Evolutionary conservation across 345 rosid genomes (phyloP).

Genomic region (Syzygium aqueum): DNA sequence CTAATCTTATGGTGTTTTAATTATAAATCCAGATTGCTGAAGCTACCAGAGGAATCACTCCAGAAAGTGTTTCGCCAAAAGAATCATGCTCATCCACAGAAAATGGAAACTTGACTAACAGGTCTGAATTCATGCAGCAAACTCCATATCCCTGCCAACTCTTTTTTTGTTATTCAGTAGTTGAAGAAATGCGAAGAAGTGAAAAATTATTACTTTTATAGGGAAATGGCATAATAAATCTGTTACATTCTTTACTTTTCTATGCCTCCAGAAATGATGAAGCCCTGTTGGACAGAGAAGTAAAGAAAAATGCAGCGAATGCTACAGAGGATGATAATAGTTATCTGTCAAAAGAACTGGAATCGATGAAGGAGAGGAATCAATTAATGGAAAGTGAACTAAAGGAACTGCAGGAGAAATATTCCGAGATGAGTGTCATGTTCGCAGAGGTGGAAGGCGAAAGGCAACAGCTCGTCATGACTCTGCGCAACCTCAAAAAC

Average conservation of each 20-base stretch:
- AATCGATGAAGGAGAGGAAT: constrained; percentile 46
- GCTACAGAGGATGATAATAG: constrained; percentile 1
- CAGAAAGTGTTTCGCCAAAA: background rate
- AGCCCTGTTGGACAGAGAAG: constrained; percentile 6
- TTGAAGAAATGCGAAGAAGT: background rate
- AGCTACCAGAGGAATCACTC: constrained; percentile 1
- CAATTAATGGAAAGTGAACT: constrained; percentile 59
- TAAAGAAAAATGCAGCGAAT: background rate
- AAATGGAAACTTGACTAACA: constrained; percentile 7
- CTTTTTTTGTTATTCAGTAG: background rate
- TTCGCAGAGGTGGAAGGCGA: constrained; percentile 99
- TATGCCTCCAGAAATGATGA: constrained; percentile 8
- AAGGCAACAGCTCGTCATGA: constrained; percentile 92
- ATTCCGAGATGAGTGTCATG: constrained; percentile 81
- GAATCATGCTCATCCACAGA: background rate
- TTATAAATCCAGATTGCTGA: constrained; percentile 14
- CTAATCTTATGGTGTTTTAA: background rate
- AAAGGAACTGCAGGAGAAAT: constrained; percentile 85
- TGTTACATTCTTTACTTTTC: background rate
- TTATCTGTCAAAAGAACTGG: constrained; percentile 31
- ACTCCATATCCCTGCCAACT: background rate
- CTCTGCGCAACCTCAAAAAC: constrained; percentile 64
- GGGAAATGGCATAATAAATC: background rate
- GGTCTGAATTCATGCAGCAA: constrained; percentile 24
- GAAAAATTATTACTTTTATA: background rate